phyloP scores from a whole-genome alignment of 192 early-diverging fungal genomes.

The Coemansia erecta region DNA sequence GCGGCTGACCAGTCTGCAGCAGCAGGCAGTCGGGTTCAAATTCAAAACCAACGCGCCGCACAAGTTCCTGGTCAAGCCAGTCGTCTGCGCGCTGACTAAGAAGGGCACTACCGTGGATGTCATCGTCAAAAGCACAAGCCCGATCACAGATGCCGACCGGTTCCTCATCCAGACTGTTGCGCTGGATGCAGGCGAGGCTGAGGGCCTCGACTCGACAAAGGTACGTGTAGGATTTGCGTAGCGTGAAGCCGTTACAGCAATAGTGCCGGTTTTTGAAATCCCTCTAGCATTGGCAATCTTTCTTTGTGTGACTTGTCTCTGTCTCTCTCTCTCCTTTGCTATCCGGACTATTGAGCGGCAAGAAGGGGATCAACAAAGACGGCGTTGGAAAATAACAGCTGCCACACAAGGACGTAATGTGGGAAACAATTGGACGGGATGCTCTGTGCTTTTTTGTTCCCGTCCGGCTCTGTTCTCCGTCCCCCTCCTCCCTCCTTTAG shows the following conservation, averaged over 20 bases:
- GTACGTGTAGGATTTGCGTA: conserved; percentile 26
- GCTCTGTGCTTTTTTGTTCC: conserved; percentile 3
- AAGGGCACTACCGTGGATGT: conserved; percentile 52
- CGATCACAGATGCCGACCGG: conserved; percentile 51
- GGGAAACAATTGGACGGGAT: neutral
- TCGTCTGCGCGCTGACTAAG: conserved; percentile 49
- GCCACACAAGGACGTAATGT: no score
- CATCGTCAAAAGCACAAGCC: conserved; percentile 49
- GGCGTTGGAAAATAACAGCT: no score
- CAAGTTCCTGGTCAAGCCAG: conserved; percentile 59
- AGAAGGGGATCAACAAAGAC: no score
- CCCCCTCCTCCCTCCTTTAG: no score
- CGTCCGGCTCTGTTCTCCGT: neutral
- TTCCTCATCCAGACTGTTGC: conserved; percentile 60
- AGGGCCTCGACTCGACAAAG: conserved; percentile 52
- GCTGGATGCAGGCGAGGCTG: conserved; percentile 47
- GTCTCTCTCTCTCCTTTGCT: neutral
- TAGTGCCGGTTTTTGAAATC: neutral
- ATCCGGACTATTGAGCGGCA: no score
- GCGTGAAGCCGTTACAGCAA: neutral
- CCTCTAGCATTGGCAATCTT: neutral
- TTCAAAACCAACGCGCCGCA: conserved; percentile 63
- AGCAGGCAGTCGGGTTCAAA: conserved; percentile 56
- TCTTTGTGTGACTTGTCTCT: neutral
- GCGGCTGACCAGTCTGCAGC: conserved; percentile 47